Base-by-base conservation (phyloP, 208 protist genomes). In the Crithidia bombi region DNA sequence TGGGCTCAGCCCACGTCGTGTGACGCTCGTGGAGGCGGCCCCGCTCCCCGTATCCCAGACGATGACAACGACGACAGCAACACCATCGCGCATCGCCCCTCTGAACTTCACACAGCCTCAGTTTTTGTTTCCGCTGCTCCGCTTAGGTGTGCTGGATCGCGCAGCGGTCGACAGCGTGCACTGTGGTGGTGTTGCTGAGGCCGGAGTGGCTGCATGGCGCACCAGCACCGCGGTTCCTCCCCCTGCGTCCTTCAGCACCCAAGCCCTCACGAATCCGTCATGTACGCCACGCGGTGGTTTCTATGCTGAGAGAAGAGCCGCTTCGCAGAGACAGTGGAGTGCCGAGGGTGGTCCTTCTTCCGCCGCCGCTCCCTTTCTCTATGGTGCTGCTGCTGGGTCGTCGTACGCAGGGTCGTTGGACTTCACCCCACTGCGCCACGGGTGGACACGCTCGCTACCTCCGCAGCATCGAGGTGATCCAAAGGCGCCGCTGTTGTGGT, bases 71-170 rank as follows among this genome's bases (percentile, higher is more conserved):
- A n/a, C n/a, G n/a, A n/a, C 19, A 14, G 1, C 17, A 11, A 5
- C 55, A 30, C 19, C 52, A 14, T 23, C 23, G 21, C 47, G 3
- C n/a, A 47, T 33, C n/a, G 32, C 21, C 10, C 47, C 61, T 28
- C 61, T 66, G 46, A 46, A 30, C 35, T 66, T 66, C 33, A 66
- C 61, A 21, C 61, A 66, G 33, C 61, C 61, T 30, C 61, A 66
- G 28, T 56, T 66, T 66, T 26, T 66, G 21, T 66, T 56, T 25
- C 61, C 46, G 0, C 46, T 66, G 61, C 46, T 6, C 17, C 23
- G 23, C 6, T 23, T 66, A 0, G 23, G 43, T 7, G 35, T 23
- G 28, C 61, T 66, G 0, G 61, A 66, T 21, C 30, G 35, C 23
- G n/a, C 19, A 0, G 61, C 61, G 0, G 21, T 30, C 1, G 25